phyloP scores from a whole-genome alignment of 2,329 filamentous ascomycete species.

The Phyllosticta citrichinensis region DNA sequence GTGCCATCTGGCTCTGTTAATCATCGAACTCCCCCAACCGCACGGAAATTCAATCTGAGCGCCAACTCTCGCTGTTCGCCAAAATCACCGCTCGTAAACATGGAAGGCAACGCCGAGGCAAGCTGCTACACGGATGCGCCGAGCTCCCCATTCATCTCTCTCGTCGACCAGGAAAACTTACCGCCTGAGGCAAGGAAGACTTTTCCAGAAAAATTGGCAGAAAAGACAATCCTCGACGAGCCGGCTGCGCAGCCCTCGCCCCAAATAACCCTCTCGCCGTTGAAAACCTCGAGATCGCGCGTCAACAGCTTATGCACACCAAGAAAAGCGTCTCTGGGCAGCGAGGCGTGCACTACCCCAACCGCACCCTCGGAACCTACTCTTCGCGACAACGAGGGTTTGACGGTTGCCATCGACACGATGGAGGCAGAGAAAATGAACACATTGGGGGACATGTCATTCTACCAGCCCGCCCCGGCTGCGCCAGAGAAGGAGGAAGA shows the following conservation, averaged over 20 bases:
- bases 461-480: slow-evolving; percentile 13
- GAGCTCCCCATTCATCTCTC: slow-evolving; percentile 40
- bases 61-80: slow-evolving; percentile 4
- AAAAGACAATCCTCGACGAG: slow-evolving; percentile 12
- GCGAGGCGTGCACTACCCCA: slow-evolving; percentile 14
- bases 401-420: slow-evolving; percentile 27
- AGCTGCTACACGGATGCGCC: slow-evolving; percentile 32
- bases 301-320: slow-evolving; percentile 13
- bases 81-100: slow-evolving; percentile 3
- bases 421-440: slow-evolving; percentile 20
- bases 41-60: not conserved
- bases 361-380: slow-evolving; percentile 14
- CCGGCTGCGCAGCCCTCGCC: slow-evolving; percentile 22
- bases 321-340: slow-evolving; percentile 12
- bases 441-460: slow-evolving; percentile 17
- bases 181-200: slow-evolving; percentile 11
- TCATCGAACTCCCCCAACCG: slow-evolving; percentile 3
- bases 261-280: slow-evolving; percentile 22
- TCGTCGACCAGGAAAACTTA: slow-evolving; percentile 33
- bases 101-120: slow-evolving; percentile 24
- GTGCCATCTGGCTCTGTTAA: slow-evolving; percentile 1
- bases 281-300: slow-evolving; percentile 18
- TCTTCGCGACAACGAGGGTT: slow-evolving; percentile 29
- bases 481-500: slow-evolving; percentile 17
- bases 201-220: not conserved